These are phyloP conservation scores for Viola odorata DNA, from an alignment of 345 rosid species.

Conservation along the genomic window DNA sequence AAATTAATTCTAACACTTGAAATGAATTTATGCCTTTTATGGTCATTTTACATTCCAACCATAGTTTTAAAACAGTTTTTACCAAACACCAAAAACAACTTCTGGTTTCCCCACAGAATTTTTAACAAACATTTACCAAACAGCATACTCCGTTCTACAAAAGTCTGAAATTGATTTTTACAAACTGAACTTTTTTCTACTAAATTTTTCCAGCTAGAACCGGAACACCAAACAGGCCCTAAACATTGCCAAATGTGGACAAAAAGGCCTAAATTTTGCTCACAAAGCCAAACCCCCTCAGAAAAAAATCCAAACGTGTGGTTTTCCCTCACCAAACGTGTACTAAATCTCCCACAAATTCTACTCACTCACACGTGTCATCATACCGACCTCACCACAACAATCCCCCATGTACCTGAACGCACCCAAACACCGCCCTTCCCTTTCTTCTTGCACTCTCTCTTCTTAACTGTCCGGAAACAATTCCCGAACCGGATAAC, in stretches of 20 bases:
- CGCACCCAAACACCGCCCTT: constrained; percentile 1
- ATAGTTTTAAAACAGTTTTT: no score
- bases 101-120: no score
- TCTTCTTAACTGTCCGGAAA: neutral
- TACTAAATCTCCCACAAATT: neutral
- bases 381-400: neutral
- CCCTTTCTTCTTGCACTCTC: neutral
- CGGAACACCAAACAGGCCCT: no score
- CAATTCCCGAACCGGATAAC: neutral
- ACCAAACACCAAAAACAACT: no score
- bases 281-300: constrained; percentile 1
- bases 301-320: neutral
- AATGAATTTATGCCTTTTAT: no score
- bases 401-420: neutral
- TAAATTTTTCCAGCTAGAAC: no score
- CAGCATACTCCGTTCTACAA: no score
- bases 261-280: neutral
- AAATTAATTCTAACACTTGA: no score
- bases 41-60: no score
- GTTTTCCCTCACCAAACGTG: neutral
- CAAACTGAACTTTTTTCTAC: no score
- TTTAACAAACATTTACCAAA: no score
- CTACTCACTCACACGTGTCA: constrained; percentile 5
- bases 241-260: neutral
- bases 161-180: no score